These are phyloP conservation scores for Chaetomium sp. DNA, from an alignment of 2,329 filamentous ascomycete species.

Conservation along the genomic window DNA sequence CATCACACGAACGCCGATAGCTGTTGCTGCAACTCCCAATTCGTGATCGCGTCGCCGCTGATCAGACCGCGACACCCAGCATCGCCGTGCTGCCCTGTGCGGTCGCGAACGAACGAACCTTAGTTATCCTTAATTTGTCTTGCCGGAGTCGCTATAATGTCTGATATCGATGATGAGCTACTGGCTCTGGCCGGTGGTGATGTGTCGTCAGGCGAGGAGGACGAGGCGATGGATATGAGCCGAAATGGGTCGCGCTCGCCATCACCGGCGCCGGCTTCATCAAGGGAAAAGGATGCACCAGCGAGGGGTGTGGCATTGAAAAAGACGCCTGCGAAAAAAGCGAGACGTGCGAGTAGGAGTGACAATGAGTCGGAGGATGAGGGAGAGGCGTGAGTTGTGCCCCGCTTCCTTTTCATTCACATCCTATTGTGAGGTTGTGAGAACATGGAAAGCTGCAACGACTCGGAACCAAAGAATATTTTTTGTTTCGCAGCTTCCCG, in stretches of 20 bases:
- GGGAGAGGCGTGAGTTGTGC: slow-evolving; percentile 73
- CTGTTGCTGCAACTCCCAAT: not conserved
- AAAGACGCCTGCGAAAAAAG: slow-evolving; percentile 48
- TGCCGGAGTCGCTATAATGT: slow-evolving; percentile 58
- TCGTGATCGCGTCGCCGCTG: not conserved
- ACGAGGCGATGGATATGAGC: slow-evolving; percentile 53
- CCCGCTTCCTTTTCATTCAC: slow-evolving; percentile 26
- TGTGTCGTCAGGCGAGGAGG: slow-evolving; percentile 60
- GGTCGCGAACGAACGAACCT: not conserved
- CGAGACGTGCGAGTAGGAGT: slow-evolving; percentile 51
- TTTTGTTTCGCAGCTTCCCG: slow-evolving; percentile 2
- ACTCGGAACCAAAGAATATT: not conserved
- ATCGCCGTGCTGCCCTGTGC: slow-evolving; percentile 11
- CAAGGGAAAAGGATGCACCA: slow-evolving; percentile 42
- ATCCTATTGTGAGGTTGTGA: slow-evolving; percentile 4
- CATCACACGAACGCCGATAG: not conserved
- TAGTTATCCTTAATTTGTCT: not conserved
- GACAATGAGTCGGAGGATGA: slow-evolving; percentile 68
- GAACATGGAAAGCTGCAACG: not conserved
- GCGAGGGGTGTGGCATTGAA: slow-evolving; percentile 42
- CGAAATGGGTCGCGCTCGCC: slow-evolving; percentile 58
- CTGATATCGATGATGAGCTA: slow-evolving; percentile 89
- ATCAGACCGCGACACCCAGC: not conserved
- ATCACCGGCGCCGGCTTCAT: slow-evolving; percentile 37
- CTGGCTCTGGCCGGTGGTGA: slow-evolving; percentile 87